These are phyloP conservation scores for Bacidia gigantensis DNA, from an alignment of 495 filamentous ascomycete genomes.

Conservation along the genomic window DNA sequence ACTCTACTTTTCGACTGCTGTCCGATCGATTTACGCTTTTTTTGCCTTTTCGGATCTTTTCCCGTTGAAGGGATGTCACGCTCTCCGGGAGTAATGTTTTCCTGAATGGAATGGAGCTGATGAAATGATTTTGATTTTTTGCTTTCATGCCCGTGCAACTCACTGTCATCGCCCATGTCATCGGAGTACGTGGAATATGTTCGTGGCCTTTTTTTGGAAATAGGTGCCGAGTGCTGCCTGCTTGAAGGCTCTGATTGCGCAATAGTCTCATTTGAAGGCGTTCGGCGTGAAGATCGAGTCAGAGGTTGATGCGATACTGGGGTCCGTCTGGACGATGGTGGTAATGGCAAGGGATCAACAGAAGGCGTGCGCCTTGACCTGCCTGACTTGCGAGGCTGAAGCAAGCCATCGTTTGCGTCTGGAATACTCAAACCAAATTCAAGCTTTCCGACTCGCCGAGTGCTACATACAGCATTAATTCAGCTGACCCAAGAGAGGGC, in stretches of 20 bases:
- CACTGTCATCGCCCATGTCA: not conserved
- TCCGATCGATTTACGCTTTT: constrained; percentile 17
- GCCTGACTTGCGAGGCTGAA: constrained; percentile 10
- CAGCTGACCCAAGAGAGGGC: not conserved
- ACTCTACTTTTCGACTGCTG: constrained; percentile 9
- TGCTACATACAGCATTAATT: not conserved
- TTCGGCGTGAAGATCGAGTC: not conserved
- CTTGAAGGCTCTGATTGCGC: not conserved
- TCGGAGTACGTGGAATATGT: too few species aligned
- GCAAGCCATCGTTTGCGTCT: constrained; percentile 3
- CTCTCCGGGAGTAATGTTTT: too few species aligned
- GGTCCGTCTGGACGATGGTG: constrained; percentile 8
- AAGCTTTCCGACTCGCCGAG: constrained; percentile 13
- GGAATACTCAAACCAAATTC: constrained; percentile 15
- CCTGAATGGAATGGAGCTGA: too few species aligned
- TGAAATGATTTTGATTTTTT: too few species aligned
- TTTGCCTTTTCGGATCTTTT: constrained; percentile 10
- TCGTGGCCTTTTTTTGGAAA: not conserved
- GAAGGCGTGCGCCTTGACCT: constrained; percentile 9
- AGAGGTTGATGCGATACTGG: constrained; percentile 2
- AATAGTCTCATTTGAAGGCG: not conserved
- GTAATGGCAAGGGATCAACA: constrained; percentile 8
- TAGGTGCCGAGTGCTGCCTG: not conserved
- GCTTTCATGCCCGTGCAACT: not conserved
- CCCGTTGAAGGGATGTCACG: too few species aligned